Base-by-base conservation (phyloP, 306 rosid genomes). In the Cucurbita moschata region DNA sequence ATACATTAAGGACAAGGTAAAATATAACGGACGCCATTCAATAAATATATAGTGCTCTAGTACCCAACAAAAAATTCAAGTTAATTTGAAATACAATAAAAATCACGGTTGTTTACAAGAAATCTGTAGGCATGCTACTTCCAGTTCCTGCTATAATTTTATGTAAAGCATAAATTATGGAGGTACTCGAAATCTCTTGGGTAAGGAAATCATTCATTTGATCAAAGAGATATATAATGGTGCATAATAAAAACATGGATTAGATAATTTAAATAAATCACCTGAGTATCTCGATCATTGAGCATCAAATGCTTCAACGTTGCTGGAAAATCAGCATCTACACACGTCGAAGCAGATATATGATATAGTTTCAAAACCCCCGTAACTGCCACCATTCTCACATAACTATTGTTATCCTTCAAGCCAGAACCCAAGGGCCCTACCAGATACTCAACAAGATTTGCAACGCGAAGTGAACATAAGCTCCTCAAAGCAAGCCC, bases 401-500 rank as follows among this genome's bases (percentile, higher is more conserved):
- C 99, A 75, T 95, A 95, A 81, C 89, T 85, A 74, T 82, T 95
- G 77, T 35, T 87, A 59, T 95, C 99, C 85, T 89, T 91, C 90
- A 95, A 88, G 74, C 99, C 97, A 11, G 86, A 87, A 50, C 92
- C 96, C 83, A 95, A 80, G 5, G 97, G 99, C 78, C 97, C 99
- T 59, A 95, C 90, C 88, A 95, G 86, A 88, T 95, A 95, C 84
- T 95, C 99, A 81, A 95, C 99, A 57, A 95, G 83, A 69, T 95
- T 95, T 16, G 88, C 81, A 69, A 91, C 97, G 77, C 97, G 84
- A 15, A 95, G 90, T 0, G 92, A 89, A 78, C 97, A 95, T 91
- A 95, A 79, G 83, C 97, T 95, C 87, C 99, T 88, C 88, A 91
- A 80, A 7, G 99, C 99, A 40, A 95, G 86, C 53, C 99, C 99